These are phyloP conservation scores for Plantago rigida DNA, from an alignment of 305 asterid genomes.

Conservation along the genomic window DNA sequence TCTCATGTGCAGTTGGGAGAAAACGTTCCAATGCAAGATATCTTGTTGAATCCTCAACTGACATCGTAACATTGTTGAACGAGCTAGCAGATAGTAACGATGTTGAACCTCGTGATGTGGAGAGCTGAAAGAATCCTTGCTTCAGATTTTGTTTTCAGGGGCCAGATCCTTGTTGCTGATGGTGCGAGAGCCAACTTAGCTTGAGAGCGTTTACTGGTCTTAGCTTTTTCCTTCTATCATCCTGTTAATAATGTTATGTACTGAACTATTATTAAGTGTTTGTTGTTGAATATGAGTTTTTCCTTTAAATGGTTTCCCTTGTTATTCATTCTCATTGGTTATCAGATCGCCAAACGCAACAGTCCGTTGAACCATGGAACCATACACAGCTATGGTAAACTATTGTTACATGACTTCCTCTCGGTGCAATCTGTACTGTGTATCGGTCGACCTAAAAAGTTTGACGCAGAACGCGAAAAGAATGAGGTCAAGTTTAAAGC, in stretches of 20 bases:
- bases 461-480: too few relatives aligned
- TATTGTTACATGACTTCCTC: too few relatives aligned
- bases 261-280: not conserved
- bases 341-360: not conserved
- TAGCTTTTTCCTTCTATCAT: not conserved
- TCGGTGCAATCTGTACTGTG: too few relatives aligned
- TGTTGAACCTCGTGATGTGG: not conserved
- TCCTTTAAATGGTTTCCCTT: not conserved
- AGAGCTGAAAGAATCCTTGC: not conserved
- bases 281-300: too few relatives aligned
- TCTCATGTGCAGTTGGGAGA: conserved; percentile 83
- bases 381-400: too few relatives aligned
- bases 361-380: too few relatives aligned
- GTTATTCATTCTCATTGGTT: not conserved
- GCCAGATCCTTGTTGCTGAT: not conserved
- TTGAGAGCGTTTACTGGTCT: not conserved
- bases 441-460: too few relatives aligned
- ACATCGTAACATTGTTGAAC: conserved; percentile 56
- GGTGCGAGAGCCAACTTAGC: not conserved
- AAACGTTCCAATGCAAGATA: conserved; percentile 67
- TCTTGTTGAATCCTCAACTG: conserved; percentile 62
- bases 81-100: conserved; percentile 41
- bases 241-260: not conserved
- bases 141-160: too few relatives aligned
- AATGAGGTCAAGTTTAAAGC: not conserved